Evolutionary conservation across 179 eudicot genomes (phyloP).

Genomic region (Patellifolia procumbens): DNA sequence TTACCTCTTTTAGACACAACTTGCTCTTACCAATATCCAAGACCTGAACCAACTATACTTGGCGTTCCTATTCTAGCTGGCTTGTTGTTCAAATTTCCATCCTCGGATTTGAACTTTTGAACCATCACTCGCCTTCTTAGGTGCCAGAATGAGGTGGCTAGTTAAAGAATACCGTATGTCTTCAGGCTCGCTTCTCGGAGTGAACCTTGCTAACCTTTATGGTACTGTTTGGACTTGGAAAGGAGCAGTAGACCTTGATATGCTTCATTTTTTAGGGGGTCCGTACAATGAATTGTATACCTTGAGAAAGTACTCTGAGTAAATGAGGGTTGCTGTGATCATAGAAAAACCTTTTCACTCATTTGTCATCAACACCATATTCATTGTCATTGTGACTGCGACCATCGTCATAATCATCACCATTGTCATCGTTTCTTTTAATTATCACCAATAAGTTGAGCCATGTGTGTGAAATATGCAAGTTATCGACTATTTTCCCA

Average conservation of each 20-base stretch:
- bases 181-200: not conserved
- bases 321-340: not conserved
- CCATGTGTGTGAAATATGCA: not conserved
- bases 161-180: not conserved
- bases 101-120: not conserved
- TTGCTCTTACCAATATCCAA: not conserved
- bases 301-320: not conserved
- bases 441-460: not conserved
- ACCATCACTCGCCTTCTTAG: not conserved
- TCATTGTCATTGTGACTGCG: not conserved
- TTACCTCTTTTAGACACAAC: not conserved
- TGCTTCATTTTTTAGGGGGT: not conserved
- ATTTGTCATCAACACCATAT: not conserved
- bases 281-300: not conserved
- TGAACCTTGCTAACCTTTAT: not conserved
- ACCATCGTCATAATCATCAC: not conserved
- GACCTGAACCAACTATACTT: not conserved
- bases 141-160: constrained; percentile 1
- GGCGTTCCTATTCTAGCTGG: not conserved
- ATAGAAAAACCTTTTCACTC: not conserved
- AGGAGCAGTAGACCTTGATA: not conserved
- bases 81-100: not conserved
- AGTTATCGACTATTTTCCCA: not conserved
- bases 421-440: not conserved
- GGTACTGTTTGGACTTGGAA: not conserved